Percentiles rank a stretch among this genome's conserved stretches.
phyloP scores from a whole-genome alignment of 306 rosid genomes.

The Sophora flavescens region DNA sequence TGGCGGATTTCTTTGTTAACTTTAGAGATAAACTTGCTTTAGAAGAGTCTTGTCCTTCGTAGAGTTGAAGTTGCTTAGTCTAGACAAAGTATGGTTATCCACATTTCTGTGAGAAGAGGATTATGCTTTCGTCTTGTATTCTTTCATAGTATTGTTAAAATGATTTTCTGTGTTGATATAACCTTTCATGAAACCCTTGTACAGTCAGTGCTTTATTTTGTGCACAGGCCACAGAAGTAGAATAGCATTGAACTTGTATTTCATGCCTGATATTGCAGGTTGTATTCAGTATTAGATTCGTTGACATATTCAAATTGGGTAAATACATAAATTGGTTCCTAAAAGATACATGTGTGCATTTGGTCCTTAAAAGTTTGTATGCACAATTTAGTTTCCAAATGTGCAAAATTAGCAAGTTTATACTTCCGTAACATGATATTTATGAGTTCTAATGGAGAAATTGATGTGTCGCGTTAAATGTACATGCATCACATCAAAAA shows the following conservation, averaged over 20 bases:
- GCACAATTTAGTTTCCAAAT: no score
- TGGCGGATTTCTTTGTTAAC: neutral
- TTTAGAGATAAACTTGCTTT: neutral
- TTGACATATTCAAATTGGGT: no score
- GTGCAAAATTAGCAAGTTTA: no score
- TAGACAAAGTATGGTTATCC: conserved; percentile 28
- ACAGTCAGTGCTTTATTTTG: conserved; percentile 34
- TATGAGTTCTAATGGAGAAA: no score
- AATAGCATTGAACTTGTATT: conserved; percentile 6
- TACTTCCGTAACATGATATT: no score
- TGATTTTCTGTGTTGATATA: conserved; percentile 41
- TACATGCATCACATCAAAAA: no score
- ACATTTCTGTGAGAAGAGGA: conserved; percentile 16
- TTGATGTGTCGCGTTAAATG: no score
- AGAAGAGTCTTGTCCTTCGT: no score
- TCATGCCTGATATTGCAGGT: neutral
- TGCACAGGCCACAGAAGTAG: conserved; percentile 4
- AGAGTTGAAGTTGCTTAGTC: neutral
- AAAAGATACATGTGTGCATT: no score
- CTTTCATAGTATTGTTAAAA: conserved; percentile 37
- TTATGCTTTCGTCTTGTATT: conserved; percentile 42
- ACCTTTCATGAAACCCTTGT: conserved; percentile 33
- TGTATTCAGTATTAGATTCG: no score
- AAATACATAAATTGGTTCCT: no score
- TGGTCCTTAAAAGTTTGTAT: no score